These are phyloP conservation scores for Macrophomina phaseolina DNA, from an alignment of 2,329 filamentous ascomycete species.

Conservation along the genomic window DNA sequence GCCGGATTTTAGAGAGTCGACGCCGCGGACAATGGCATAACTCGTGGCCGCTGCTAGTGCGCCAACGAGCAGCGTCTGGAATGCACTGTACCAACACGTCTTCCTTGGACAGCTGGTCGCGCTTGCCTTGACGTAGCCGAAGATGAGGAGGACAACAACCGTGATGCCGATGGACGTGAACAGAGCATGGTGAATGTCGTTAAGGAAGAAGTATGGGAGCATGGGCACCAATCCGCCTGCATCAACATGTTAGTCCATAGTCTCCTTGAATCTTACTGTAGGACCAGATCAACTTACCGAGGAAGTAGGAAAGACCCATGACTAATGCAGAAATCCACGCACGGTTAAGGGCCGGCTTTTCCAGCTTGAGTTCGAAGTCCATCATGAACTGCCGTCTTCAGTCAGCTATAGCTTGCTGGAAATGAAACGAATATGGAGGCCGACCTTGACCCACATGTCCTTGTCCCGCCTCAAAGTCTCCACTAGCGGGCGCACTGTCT, in stretches of 20 bases:
- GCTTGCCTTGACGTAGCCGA: slow-evolving; percentile 57
- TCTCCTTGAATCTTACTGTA: slow-evolving; percentile 22
- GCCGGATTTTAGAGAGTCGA: slow-evolving; percentile 23
- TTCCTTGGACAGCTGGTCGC: slow-evolving; percentile 22
- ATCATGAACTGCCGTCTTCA: slow-evolving; percentile 57
- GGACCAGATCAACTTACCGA: slow-evolving; percentile 29
- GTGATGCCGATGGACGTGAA: slow-evolving; percentile 60
- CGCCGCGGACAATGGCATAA: slow-evolving; percentile 27
- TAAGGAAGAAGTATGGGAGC: slow-evolving; percentile 57
- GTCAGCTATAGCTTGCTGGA: neutral
- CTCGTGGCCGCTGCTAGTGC: slow-evolving; percentile 27
- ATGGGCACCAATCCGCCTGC: slow-evolving; percentile 51
- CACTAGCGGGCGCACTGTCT: slow-evolving; percentile 54
- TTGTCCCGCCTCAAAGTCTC: slow-evolving; percentile 56
- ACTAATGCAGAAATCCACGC: slow-evolving; percentile 55
- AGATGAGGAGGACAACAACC: slow-evolving; percentile 54
- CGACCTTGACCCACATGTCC: slow-evolving; percentile 54
- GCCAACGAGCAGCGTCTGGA: slow-evolving; percentile 25
- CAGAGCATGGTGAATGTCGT: slow-evolving; percentile 48
- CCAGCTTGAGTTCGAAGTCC: slow-evolving; percentile 61
- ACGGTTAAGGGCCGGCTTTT: slow-evolving; percentile 50
- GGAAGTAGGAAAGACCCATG: slow-evolving; percentile 47
- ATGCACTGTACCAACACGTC: slow-evolving; percentile 14
- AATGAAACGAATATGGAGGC: slow-evolving; percentile 17
- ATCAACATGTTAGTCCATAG: neutral